Evolutionary conservation across 2,329 filamentous ascomycete species (phyloP), one percentile per base, ranked within the genome.

Genomic region (Cordyceps javanica): DNA sequence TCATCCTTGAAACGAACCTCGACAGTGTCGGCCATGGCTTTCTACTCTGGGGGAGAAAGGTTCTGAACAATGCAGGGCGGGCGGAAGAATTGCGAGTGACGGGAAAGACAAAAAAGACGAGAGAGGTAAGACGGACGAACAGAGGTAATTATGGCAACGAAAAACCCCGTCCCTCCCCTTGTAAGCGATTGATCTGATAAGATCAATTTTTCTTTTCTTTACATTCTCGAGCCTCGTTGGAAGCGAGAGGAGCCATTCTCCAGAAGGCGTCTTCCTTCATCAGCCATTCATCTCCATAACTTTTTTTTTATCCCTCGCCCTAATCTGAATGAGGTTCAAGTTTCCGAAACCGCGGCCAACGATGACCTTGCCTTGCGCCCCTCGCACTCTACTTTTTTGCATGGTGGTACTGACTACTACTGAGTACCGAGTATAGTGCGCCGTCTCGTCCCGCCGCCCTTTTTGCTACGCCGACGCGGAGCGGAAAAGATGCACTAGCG

Each of bases 181-280:
- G 32, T 41, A 28, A 51, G 23, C 30, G 55, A 57, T 57, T 51
- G 55, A 57, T 57, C 48, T 57, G 55, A 57, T 57, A 57, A 57
- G 55, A 57, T 57, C 28, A 39, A n/a, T 26, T 36, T 26, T 30
- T 38, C 19, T 16, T 30, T 25, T 44, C 28, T 9, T 8, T 21
- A 19, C 25, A 16, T 21, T 14, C 14, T 32, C 30, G 36, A 21
- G n/a, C n/a, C 25, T 53, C 23, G 32, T 39, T 30, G 42, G 53
- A 19, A n/a, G 25, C 28, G 21, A 28, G n/a, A n/a, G n/a, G n/a
- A 19, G 14, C 13, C 14, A 21, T 48, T 23, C 21, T 34, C 30
- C 10, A 30, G 42, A 10, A 9, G 16, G 28, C 42, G n/a, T 36
- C 28, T 14, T n/a, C 39, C 30, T 46, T 36, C 16, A 32, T 25